Evolutionary conservation across 148 eudicot genomes (phyloP).

Genomic region (Arctostaphylos glauca): DNA sequence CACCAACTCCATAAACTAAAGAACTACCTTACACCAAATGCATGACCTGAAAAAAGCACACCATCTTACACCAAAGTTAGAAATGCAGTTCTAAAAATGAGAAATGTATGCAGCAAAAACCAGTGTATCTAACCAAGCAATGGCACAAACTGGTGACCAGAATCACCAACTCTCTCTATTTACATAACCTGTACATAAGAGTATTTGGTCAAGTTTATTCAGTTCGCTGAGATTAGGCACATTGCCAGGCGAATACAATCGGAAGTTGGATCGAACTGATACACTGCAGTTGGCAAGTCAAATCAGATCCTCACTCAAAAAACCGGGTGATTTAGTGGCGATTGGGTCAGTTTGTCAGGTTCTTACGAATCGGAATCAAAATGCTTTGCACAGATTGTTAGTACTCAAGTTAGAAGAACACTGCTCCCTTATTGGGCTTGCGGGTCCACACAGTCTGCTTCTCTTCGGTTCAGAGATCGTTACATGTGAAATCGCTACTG

Average conservation of each 20-base stretch:
- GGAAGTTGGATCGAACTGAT: neutral
- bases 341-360: constrained; percentile 18
- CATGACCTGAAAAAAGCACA: neutral
- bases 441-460: constrained; percentile 44
- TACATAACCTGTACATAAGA: constrained; percentile 28
- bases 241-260: neutral
- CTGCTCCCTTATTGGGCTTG: constrained; percentile 48
- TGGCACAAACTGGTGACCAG: neutral
- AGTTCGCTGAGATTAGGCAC: constrained; percentile 11
- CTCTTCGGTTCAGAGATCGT: constrained; percentile 64
- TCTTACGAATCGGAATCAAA: constrained; percentile 30
- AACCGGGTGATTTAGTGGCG: neutral
- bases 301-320: constrained; percentile 16
- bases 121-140: neutral
- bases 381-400: constrained; percentile 66
- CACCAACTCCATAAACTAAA: neutral
- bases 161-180: constrained; percentile 18
- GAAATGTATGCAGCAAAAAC: neutral
- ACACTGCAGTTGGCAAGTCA: neutral
- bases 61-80: neutral
- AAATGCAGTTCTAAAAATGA: neutral
- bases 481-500: constrained; percentile 62
- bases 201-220: constrained; percentile 9
- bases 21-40: neutral
- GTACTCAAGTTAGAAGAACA: constrained; percentile 39